A percentile compares a stretch with the other conserved stretches of the same genome.
These are phyloP conservation scores for Nitzschia putrida DNA, from an alignment of 108 stramenopile species.

Conservation along the genomic window DNA sequence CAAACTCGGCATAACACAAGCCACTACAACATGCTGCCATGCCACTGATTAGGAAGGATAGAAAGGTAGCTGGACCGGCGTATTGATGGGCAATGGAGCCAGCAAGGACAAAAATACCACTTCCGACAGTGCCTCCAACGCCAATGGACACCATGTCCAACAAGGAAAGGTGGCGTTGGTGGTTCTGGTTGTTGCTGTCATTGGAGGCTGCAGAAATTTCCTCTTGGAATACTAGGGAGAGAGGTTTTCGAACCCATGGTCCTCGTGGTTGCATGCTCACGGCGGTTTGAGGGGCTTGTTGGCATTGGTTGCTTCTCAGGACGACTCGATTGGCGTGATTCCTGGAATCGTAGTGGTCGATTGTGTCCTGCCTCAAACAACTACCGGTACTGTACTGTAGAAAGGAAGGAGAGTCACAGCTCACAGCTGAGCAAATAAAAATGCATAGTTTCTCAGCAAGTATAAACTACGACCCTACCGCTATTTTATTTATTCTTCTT, in stretches of 20 bases:
- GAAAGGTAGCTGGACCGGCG: conserved; percentile 81
- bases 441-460: no score
- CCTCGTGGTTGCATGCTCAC: not conserved
- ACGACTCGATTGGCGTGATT: no score
- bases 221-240: not conserved
- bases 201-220: not conserved
- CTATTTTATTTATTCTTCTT: not conserved
- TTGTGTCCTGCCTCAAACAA: no score
- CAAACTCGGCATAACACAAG: conserved; percentile 86
- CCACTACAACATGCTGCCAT: conserved; percentile 70
- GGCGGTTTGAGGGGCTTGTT: no score
- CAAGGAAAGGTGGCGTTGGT: conserved; percentile 12
- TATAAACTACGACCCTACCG: no score
- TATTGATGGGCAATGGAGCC: conserved; percentile 85
- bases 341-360: no score
- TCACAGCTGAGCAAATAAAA: no score
- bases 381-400: no score
- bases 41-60: conserved; percentile 77
- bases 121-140: conserved; percentile 82
- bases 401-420: no score
- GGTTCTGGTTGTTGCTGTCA: not conserved
- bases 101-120: conserved; percentile 88
- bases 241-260: not conserved
- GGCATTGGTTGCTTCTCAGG: no score
- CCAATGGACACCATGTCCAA: conserved; percentile 85